Conservation (phyloP, 257 asterid species). For the Linaria vulgaris region DNA sequence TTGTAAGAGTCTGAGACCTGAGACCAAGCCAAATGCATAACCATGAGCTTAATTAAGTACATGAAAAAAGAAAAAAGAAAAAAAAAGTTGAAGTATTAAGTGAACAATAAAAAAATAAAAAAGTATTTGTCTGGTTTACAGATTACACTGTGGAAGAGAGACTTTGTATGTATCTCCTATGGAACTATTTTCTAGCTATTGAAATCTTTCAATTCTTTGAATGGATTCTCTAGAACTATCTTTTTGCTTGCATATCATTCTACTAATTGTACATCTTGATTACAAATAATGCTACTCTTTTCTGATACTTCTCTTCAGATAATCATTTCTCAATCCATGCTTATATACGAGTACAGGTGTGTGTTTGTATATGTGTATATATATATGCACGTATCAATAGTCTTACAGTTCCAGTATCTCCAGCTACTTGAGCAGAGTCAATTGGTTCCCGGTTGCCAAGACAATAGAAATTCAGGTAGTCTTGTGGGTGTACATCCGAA, state of each 20-base stretch:
- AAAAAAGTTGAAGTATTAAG: background rate
- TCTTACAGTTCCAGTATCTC: conserved; percentile 27
- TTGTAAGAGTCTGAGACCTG: conserved; percentile 70
- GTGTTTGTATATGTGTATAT: background rate
- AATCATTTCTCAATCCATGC: conserved; percentile 5
- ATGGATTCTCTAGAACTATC: background rate
- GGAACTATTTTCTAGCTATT: too few relatives aligned
- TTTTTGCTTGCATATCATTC: conserved; percentile 15
- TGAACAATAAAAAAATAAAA: background rate
- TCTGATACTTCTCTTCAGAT: background rate
- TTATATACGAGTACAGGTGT: background rate
- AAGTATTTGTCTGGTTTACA: background rate
- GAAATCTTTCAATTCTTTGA: background rate
- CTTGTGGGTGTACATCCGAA: conserved; percentile 58
- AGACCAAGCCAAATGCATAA: conserved; percentile 14
- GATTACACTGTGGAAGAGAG: background rate
- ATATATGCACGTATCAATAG: background rate
- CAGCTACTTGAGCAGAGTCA: conserved; percentile 39
- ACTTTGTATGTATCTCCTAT: background rate
- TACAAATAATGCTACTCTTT: conserved; percentile 8
- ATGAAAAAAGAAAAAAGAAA: background rate
- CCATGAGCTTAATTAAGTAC: conserved; percentile 7
- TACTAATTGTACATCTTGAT: conserved; percentile 1
- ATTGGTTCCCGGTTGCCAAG: conserved; percentile 81
- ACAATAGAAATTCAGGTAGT: conserved; percentile 84